Percentiles rank a stretch among this genome's conserved stretches.
These are phyloP conservation scores for Chenopodium berlandieri DNA, from an alignment of 148 eudicot genomes.

Conservation along the genomic window DNA sequence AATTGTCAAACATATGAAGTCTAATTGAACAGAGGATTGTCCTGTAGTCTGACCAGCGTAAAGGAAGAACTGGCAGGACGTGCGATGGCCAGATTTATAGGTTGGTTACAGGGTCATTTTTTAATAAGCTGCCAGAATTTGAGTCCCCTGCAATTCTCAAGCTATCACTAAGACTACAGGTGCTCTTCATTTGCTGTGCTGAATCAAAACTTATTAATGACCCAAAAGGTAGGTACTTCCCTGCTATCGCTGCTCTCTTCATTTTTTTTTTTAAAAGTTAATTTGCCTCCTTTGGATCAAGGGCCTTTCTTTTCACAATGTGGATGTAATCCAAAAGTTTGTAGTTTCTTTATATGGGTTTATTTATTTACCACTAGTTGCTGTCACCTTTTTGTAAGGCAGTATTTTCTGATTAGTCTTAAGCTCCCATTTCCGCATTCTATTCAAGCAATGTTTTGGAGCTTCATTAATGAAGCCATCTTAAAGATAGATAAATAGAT, in stretches of 20 bases:
- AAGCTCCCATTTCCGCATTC: no score
- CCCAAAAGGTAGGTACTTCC: slow-evolving; percentile 53
- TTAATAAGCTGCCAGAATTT: slow-evolving; percentile 45
- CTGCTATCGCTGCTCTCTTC: not conserved
- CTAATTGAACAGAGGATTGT: slow-evolving; percentile 9
- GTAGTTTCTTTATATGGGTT: not conserved
- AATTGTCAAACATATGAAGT: not conserved
- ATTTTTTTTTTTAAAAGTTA: not conserved
- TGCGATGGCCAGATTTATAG: slow-evolving; percentile 89
- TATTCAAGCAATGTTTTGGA: no score
- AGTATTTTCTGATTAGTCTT: not conserved
- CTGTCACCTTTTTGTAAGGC: not conserved
- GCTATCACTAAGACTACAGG: slow-evolving; percentile 74
- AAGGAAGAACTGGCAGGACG: slow-evolving; percentile 94
- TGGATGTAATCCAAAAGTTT: not conserved
- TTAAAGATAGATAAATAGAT: no score
- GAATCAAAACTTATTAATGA: slow-evolving; percentile 82
- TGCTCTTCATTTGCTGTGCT: slow-evolving; percentile 78
- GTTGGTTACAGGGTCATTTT: slow-evolving; percentile 74
- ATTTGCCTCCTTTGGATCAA: not conserved
- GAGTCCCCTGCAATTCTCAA: slow-evolving; percentile 75
- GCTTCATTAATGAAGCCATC: no score
- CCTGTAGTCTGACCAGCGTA: slow-evolving; percentile 87
- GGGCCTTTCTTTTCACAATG: not conserved
- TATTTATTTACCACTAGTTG: not conserved